Base-by-base conservation (phyloP, 192 early-diverging fungal species). In the Mycoemilia scoparia region DNA sequence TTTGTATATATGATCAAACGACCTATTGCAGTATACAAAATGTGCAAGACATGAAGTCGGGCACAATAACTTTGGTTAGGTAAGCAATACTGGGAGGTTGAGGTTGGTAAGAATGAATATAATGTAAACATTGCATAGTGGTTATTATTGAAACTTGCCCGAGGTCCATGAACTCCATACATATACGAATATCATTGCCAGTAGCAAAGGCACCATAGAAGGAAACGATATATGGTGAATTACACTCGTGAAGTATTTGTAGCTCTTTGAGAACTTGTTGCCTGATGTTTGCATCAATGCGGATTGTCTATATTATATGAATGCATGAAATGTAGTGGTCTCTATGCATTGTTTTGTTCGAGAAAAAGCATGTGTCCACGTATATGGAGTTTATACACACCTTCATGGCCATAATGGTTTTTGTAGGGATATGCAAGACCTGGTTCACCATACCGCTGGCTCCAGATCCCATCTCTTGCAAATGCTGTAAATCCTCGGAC, bases 161-260 rank as follows among this genome's bases (percentile, higher is more conserved):
- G 18, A 84, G 66, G 51, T 91, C 82, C 87, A 96, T 93, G 53
- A 76, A 95, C 66, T 96, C 95, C 82, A 99, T 84, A 58, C 89
- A 95, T 44, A 96, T 84, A 14, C 76, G 82, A 39, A 99, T 76
- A 23, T 73, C 76, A 22, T 67, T 70, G 19, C 83, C 82, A 38
- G 70, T 74, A 39, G 79, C 64, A 45, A 86, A 99, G 9, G 95
- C 87, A 22, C 95, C 95, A 46, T 91, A 99, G 50, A 88, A 99
- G 21, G 79, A 79, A 20, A 99, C 88, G 45, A 96, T 96, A 46
- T 93, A 83, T 38, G 77, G 76, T 21, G 82, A 84, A 45, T 84
- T 84, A 60, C 90, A 96, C 42, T 88, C 84, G 52, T 91, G 84
- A 54, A 96, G 70, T 51, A 96, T 85, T 50, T 87, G 78, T 32